phyloP scores from a whole-genome alignment of 1,284 basidiomycete species.

The Leccinum angustisporum region DNA sequence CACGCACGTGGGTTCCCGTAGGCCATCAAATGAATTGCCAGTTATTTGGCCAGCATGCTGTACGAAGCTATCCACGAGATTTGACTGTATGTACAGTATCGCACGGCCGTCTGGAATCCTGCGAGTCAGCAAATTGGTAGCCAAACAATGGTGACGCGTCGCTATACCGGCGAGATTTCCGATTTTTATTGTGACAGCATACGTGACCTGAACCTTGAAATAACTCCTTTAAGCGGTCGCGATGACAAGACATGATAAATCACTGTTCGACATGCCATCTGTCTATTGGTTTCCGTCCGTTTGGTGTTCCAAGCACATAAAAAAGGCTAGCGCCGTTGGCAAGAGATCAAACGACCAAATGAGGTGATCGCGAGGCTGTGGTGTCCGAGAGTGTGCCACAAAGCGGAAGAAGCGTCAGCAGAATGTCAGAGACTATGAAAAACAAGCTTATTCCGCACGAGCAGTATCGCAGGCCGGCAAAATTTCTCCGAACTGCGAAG shows the following conservation, averaged over 20 bases:
- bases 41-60: not conserved
- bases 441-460: slow-evolving; percentile 1
- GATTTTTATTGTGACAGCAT: not conserved
- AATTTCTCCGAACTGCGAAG: not conserved
- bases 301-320: slow-evolving; percentile 1
- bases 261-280: slow-evolving; percentile 2
- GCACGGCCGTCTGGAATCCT: not conserved
- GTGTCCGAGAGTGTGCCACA: slow-evolving; percentile 33
- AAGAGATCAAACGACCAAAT: slow-evolving; percentile 4
- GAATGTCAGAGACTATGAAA: slow-evolving; percentile 22
- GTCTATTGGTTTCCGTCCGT: slow-evolving; percentile 9
- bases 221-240: slow-evolving; percentile 7
- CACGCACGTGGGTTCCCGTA: not conserved
- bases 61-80: not conserved
- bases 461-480: not conserved
- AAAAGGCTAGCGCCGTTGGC: slow-evolving; percentile 4
- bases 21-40: not conserved
- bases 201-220: slow-evolving; percentile 1
- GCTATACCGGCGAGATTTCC: not conserved
- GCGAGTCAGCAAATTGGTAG: not conserved
- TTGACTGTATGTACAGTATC: not conserved
- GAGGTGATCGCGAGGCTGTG: slow-evolving; percentile 24
- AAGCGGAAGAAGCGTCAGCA: slow-evolving; percentile 27
- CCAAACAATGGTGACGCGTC: slow-evolving; percentile 3
- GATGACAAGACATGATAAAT: slow-evolving; percentile 2